Evolutionary conservation across 768 basidiomycete genomes (phyloP).

Genomic region (Suillus americanus): DNA sequence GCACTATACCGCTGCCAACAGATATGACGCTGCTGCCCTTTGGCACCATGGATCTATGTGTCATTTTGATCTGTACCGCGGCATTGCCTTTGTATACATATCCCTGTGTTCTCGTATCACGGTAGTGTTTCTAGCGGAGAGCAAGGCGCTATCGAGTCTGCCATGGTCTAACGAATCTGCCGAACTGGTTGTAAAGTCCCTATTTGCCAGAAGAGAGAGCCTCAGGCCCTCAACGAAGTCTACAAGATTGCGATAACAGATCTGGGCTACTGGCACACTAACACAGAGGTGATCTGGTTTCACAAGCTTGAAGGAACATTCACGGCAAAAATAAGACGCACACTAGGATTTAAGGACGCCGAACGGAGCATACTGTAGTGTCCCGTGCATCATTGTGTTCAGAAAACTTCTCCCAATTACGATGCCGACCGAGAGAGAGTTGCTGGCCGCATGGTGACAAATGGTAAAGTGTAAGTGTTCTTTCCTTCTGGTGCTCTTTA

Average conservation of each 20-base stretch:
- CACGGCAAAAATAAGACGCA: neutral
- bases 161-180: neutral
- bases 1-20: too few relatives aligned
- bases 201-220: neutral
- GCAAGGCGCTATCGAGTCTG: neutral
- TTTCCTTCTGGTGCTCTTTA: neutral
- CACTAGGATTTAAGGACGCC: neutral
- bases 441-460: constrained; percentile 3
- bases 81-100: too few relatives aligned
- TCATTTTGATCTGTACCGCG: too few relatives aligned
- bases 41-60: too few relatives aligned
- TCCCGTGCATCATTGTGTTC: neutral
- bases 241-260: neutral
- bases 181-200: neutral
- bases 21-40: too few relatives aligned
- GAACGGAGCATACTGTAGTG: neutral
- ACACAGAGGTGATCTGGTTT: neutral
- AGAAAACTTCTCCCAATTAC: neutral
- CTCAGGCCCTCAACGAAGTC: neutral
- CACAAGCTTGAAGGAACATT: neutral
- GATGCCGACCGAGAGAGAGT: neutral
- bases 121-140: neutral
- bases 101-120: too few relatives aligned
- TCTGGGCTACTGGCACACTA: neutral
- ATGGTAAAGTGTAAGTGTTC: neutral